A percentile compares a stretch with the other conserved stretches of the same genome.
Conservation (phyloP, 2,329 filamentous ascomycete species). For the Botrytis porri region DNA sequence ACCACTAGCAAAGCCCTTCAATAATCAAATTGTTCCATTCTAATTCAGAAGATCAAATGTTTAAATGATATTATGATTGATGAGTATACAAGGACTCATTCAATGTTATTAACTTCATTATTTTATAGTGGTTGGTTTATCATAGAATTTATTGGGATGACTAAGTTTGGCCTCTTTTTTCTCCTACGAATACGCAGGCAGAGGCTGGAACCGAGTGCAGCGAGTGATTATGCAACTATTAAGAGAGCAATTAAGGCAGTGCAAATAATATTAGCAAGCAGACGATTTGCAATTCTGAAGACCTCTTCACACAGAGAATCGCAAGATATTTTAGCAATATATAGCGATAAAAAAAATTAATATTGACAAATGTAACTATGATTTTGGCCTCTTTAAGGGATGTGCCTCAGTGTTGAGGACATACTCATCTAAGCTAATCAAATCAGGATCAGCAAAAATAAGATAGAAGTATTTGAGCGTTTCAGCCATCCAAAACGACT, state of each 20-base stretch:
- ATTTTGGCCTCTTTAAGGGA: conserved; percentile 36
- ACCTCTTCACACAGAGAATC: neutral
- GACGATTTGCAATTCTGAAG: neutral
- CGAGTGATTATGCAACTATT: neutral
- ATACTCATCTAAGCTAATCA: conserved; percentile 59
- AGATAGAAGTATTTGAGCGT: conserved; percentile 63
- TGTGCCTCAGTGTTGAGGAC: conserved; percentile 43
- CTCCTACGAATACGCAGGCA: too few species aligned
- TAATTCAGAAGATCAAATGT: too few species aligned
- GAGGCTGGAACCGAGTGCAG: too few species aligned
- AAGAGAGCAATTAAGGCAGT: neutral
- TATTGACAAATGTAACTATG: neutral
- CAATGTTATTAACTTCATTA: too few species aligned
- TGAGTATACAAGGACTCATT: too few species aligned
- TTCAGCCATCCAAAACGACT: conserved; percentile 62
- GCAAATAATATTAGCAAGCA: neutral
- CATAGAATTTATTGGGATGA: too few species aligned
- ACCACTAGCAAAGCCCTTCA: too few species aligned
- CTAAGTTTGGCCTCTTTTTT: too few species aligned
- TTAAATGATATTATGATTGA: too few species aligned
- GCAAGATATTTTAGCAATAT: neutral
- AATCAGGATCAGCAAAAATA: conserved; percentile 46
- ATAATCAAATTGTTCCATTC: too few species aligned
- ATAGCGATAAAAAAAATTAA: neutral
- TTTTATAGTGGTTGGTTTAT: too few species aligned